Base-by-base conservation (phyloP, 192 early-diverging fungal genomes). In the Coemansia sp. region DNA sequence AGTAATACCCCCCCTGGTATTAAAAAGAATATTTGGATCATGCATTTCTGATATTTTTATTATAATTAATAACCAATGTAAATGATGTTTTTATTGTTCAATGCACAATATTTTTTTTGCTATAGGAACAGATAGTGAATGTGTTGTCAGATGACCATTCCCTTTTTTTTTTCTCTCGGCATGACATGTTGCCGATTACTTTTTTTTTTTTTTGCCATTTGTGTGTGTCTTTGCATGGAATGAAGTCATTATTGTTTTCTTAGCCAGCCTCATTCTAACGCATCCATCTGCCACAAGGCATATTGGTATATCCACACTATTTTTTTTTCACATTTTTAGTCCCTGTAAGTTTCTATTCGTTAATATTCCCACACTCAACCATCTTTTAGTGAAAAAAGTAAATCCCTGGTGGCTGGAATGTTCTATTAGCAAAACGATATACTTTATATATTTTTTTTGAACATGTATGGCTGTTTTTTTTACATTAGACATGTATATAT, bases 41-140 rank as follows among this genome's bases (percentile, higher is more conserved):
- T 50, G 61, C 27, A 62, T 62, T 62, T 31, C 2, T 57, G 55
- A 27, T 4, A 30, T 27, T 23, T 27, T 51, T 53, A 31, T 51
- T 52, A 53, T 29, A 53, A 46, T 36, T 36, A 36, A 36, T 42
- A 52, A 21, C 61, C 61, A 52, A 63, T 53, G 25, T 6, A 25
- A 27, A 52, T 25, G 31, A 63, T 59, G 36, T 31, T 19, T n/a
- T 4, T 36, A 9, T 17, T 17, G 20, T 22, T 59, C 57, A 20
- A 59, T 39, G 11, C 11, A 22, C 8, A 36, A 36, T 6, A 59
- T 32, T 59, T n/a, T 22, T 32, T 59, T n/a, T 22, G 27, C 25
- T 20, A 58, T 22, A 30, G 39, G 17, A 46, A 46, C 11, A 46
- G 9, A 46, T 46, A 17, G 11, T 17, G 39, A 46, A 46, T 46